Base-by-base conservation (phyloP, 2,329 filamentous ascomycete genomes). In the Penicillium sp. region DNA sequence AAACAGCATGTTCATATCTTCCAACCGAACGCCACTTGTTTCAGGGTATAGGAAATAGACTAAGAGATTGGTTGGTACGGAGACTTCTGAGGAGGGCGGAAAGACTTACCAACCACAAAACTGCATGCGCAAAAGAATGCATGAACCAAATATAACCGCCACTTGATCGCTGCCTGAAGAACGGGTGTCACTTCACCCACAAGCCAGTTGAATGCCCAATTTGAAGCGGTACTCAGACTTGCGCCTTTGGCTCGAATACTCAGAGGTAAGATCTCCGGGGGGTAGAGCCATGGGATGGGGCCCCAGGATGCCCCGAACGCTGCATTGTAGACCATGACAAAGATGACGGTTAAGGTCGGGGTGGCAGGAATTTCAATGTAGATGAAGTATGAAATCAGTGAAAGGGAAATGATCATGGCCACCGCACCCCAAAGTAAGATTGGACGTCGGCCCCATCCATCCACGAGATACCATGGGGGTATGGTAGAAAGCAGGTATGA, bases 191-290 rank as follows among this genome's bases (percentile, higher is more conserved):
- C 84, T 74, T 96, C 90, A 62, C 94, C 94, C 3, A 97, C 94
- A 24, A 97, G 80, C 89, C 92, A 99, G 76, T 99, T 99, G 76
- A 94, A 96, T 1, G 93, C 92, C 94, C 94, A 99, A 71, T 99
- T 99, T 31, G 92, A 88, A 16, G 94, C 94, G 1, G 94, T 97
- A 56, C 93, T 97, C 71, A 99, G 76, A 82, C 92, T 96, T 50
- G 94, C 93, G 57, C 94, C 94, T 80, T 97, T 97, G 56, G 93
- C 96, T 67, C 94, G 88, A 70, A 97, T 97, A 79, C 92, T 97
- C 56, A 99, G 81, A 4, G 94, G 94, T 41, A 99, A 81, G 76
- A 99, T 99, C 81, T 99, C 94, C n/a, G 94, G 94, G 13, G 94
- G 94, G 72, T 97, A 97, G 14, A 99, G 80, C 94, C 94, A 99